Base-by-base conservation (phyloP, 371 early-diverging fungal genomes). In the Mortierella sp. region DNA sequence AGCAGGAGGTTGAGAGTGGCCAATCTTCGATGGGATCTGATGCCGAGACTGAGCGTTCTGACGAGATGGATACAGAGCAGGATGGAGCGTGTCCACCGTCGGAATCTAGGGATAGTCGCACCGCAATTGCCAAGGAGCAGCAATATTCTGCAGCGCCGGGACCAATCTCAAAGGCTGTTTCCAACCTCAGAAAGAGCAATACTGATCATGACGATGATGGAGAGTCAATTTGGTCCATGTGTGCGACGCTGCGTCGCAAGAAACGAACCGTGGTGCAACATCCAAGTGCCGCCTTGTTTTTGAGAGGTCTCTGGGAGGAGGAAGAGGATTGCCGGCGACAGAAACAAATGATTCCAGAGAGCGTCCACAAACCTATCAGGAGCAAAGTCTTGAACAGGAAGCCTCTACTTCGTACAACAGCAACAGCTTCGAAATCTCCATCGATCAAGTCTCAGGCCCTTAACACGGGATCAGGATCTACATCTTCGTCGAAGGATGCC, bases 301-400 rank as follows among this genome's bases (percentile, higher is more conserved):
- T 79, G 38, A 50, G 54, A 45, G 79, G 74, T 11, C 74, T 79
- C 38, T 79, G 79, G 79, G 79, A 73, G 14, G 79, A 79, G 42
- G 79, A 79, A 45, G 79, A 79, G 31, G 47, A 58, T n/a, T 26
- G 52, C 68, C 79, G 79, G 14, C 65, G 79, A 38, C 48, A 54
- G 44, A 48, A 60, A 28, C 79, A 79, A 54, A 73, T 73, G 79
- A 79, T 79, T 19, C 79, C 79, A 21, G 74, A 79, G 34, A 28
- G 63, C 42, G 79, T 79, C 7, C 79, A 74, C 52, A 79, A 79
- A 26, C 79, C 79, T 10, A 42, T 74, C 31, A 63, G 79, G 57
- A 79, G 79, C 57, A 79, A 79, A 45, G 74, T 79, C 31, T 26
- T 79, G 57, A 79, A 73, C 47, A 60, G 74, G 28, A 73, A 74